Conservation (phyloP, 495 filamentous ascomycete species). For the Lichenothelia convexa region DNA sequence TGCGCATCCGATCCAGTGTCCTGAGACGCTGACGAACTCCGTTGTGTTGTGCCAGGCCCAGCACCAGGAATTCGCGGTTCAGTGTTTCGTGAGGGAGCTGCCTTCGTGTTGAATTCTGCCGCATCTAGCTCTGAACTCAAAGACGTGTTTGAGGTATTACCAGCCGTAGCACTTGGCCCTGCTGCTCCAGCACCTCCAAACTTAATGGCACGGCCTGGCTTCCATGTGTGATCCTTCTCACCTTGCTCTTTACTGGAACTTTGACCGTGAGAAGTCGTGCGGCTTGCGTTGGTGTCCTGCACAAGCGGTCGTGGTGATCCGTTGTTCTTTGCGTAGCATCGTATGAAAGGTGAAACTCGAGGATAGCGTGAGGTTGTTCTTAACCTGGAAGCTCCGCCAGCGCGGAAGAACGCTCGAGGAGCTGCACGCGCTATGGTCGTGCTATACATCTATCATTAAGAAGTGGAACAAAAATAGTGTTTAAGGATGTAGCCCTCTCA, state of each 20-base stretch:
- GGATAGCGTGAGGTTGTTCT: too few relatives aligned
- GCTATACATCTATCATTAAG: too few relatives aligned
- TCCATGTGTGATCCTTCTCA: slow-evolving; percentile 12
- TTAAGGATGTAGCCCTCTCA: too few relatives aligned
- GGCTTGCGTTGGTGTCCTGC: not conserved
- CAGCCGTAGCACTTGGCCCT: not conserved
- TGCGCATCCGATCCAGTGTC: not conserved
- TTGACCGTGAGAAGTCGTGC: not conserved
- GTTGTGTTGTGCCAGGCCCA: not conserved
- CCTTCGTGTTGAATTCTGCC: not conserved
- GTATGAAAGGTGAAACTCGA: too few relatives aligned
- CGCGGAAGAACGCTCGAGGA: too few relatives aligned
- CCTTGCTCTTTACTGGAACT: too few relatives aligned
- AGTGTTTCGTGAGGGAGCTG: too few relatives aligned
- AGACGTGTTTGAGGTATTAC: not conserved
- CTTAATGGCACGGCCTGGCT: slow-evolving; percentile 10
- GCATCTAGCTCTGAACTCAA: not conserved
- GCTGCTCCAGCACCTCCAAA: slow-evolving; percentile 5
- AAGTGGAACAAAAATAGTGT: too few relatives aligned
- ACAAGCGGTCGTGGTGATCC: too few relatives aligned
- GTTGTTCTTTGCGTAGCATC: too few relatives aligned
- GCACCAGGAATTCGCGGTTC: not conserved
- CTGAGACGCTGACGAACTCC: not conserved
- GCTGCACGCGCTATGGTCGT: too few relatives aligned
- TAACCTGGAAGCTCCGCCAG: too few relatives aligned